Evolutionary conservation across 2,329 filamentous ascomycete genomes (phyloP), one percentile per base, ranked within the genome.

Genomic region (Stagonosporopsis vannaccii): DNA sequence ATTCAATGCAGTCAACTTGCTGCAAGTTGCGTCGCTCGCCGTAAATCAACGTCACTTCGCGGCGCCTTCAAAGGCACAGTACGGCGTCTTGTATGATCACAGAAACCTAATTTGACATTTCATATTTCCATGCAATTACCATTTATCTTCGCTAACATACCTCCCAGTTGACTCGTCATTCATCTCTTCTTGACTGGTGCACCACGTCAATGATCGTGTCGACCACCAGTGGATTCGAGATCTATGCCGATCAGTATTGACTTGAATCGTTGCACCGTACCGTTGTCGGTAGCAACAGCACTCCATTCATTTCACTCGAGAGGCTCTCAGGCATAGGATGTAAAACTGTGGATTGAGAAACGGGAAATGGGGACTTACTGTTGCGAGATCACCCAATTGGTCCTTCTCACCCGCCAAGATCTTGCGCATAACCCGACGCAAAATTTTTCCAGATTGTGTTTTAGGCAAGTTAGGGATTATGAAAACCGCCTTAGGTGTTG

Each of bases 351-450:
- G 58, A 51, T 17, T 12, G 42, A 28, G 49, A 56, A 36, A 54
- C 13, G 42, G 46, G 12, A 33, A 23, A 33, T 26, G n/a, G n/a
- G n/a, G n/a, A 82, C 90, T 81, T 83, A 96, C 91, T 65, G 95
- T 98, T 19, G 90, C 91, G 32, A 84, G 96, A 73, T 99, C 95
- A 68, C 95, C 95, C 50, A 99, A 83, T 79, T 96, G 93, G 77
- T 99, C 95, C 79, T 97, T 93, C 82, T 99, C 95, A 32, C 94
- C 94, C n/a, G 93, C 93, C 67, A 99, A 80, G 72, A 99, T 96
- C 91, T 99, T 99, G 70, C 95, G 86, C 81, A 99, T 80, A 73
- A 99, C 96, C 63, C 95, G 88, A 62, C 95, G 87, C 95, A 99
- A 99, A 73, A 99, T 99, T 89, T 99, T 99, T 65, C 95, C 95